These are phyloP conservation scores for Styphnolobium japonicum DNA, from an alignment of 306 rosid genomes.

Conservation along the genomic window DNA sequence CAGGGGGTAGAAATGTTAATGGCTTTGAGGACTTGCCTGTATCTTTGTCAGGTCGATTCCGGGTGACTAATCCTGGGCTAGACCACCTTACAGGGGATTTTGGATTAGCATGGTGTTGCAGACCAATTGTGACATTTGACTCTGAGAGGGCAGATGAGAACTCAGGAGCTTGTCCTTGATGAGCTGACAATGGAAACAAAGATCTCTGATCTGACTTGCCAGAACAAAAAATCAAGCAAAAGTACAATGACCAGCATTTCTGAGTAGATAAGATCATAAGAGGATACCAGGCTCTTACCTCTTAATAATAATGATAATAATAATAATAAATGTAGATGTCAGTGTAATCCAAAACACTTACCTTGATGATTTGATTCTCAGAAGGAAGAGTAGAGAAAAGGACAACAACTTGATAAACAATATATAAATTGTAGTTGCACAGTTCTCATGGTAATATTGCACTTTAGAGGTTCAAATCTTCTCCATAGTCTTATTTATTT, in stretches of 20 bases:
- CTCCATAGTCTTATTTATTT: background rate
- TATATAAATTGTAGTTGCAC: conserved; percentile 1
- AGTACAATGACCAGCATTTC: background rate
- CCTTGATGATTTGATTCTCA: background rate
- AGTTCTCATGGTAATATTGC: background rate
- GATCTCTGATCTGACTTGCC: conserved; percentile 46
- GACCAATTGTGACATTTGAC: conserved; percentile 27
- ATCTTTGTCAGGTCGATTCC: conserved; percentile 5
- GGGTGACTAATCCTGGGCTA: background rate
- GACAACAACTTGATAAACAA: background rate
- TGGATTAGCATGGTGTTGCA: conserved; percentile 26
- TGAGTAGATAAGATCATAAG: background rate
- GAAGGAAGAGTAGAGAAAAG: background rate
- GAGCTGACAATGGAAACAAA: conserved; percentile 24
- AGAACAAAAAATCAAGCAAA: conserved; percentile 16
- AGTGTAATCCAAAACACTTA: background rate
- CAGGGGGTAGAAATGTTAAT: background rate
- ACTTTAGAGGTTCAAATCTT: background rate
- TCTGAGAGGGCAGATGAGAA: conserved; percentile 23
- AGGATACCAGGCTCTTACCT: background rate
- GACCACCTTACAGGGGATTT: conserved; percentile 3
- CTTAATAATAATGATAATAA: background rate
- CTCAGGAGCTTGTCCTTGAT: conserved; percentile 15
- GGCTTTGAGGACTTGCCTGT: conserved; percentile 30
- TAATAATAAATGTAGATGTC: background rate